Base-by-base conservation (phyloP, 495 filamentous ascomycete species). In the Aspergillus nanangensis region DNA sequence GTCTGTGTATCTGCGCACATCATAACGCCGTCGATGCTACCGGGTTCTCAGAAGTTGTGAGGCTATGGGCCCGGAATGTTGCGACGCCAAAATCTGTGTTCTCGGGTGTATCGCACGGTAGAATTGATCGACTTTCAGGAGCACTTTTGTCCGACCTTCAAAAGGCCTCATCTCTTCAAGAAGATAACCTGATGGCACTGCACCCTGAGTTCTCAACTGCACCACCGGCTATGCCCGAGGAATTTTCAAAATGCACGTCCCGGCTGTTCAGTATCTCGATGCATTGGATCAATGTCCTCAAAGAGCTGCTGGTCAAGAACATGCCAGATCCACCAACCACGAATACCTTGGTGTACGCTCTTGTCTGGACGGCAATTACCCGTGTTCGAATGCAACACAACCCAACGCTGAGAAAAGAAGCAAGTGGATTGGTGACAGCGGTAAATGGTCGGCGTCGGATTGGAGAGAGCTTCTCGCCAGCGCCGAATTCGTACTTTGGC, bases 281-380 rank as follows among this genome's bases (percentile, higher is more conserved):
- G 2, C 36, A 33, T 22, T 42, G 39, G 38, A 44, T 49, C 25
- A 21, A 25, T 15, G 15, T 31, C 21, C 45, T 48, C 0, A 39
- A 47, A 20, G 20, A 38, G 2, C 18, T 44, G 11, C 10, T 41
- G 7, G 67, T 45, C 60, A 74, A 45, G 72, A 69, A 41, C 61
- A 43, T 33, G 3, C 11, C 31, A 2, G 7, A 20, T 13, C 2
- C 25, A 25, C 51, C 11, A 9, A 46, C 42, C n/a, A 55, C 51
- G 17, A 55, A 49, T 22, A 42, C 38, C 0, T 5, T 55, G 8
- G 4, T 51, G 1, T 37, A 17, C 42, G 45, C 51, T 8, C 47
- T 55, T 1, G 20, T 55, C 37, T 55, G 47, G 51, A 42, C 41
- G 11, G 38, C 33, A 27, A 47, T 55, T 47, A 55, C 47, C 15